Conservation (phyloP, 1,284 basidiomycete species). For the Ganoderma meredithae region DNA sequence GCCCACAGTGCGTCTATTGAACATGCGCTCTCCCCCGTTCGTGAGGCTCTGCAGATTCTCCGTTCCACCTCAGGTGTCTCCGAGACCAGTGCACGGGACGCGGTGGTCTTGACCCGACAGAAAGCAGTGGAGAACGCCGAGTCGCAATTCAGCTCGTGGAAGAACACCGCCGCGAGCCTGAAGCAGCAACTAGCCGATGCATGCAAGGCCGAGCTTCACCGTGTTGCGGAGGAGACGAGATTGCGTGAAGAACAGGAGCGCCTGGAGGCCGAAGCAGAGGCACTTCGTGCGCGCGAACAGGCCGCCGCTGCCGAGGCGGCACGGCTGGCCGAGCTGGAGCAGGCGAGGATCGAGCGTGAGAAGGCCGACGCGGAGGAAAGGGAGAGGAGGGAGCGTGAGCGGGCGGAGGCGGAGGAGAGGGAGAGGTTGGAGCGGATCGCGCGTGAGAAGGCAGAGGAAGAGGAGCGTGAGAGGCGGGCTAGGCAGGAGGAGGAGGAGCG, state of each 20-base stretch:
- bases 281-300: conserved; percentile 29
- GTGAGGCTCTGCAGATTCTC: conserved; percentile 59
- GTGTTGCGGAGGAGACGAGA: conserved; percentile 42
- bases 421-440: conserved; percentile 34
- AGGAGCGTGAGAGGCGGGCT: conserved; percentile 27
- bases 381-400: conserved; percentile 44
- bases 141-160: conserved; percentile 55
- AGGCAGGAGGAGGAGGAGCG: conserved; percentile 33
- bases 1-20: conserved; percentile 41
- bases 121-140: conserved; percentile 58
- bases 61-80: conserved; percentile 49
- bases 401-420: conserved; percentile 36
- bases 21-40: conserved; percentile 58
- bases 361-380: conserved; percentile 38
- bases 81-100: conserved; percentile 51
- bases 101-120: conserved; percentile 54
- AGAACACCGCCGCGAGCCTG: conserved; percentile 50
- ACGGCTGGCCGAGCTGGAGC: conserved; percentile 32
- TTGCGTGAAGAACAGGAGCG: conserved; percentile 45
- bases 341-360: conserved; percentile 37
- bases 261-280: conserved; percentile 42
- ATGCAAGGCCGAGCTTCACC: conserved; percentile 42
- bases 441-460: conserved; percentile 36
- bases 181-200: conserved; percentile 42
- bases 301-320: conserved; percentile 35